Evolutionary conservation across 305 asterid genomes (phyloP), one percentile per base, ranked within the genome.

Genomic region (Withania somnifera): DNA sequence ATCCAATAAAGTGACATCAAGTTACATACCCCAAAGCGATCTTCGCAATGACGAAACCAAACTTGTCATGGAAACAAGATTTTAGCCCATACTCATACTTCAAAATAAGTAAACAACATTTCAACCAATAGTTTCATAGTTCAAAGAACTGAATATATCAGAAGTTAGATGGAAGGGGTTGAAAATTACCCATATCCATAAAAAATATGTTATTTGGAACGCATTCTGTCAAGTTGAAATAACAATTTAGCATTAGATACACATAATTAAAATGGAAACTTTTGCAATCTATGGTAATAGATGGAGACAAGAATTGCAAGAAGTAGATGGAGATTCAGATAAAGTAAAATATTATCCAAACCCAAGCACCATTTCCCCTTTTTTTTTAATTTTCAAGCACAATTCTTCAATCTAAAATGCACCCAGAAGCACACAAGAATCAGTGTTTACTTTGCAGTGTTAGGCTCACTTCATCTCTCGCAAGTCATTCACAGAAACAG

Each of bases 101-200:
- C 51, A 75, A 6, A 77, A 50, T 60, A 14, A 77, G 15, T 28
- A 77, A 54, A 36, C 14, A 11, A 20, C 34, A 75, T 78, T 71
- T 52, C 42, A 45, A 63, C 80, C 60, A 54, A 78, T 50, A 77
- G 78, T 45, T 77, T 61, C 78, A 69, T 45, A 38, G 80, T 9
- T 28, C 47, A 79, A 22, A n/a, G 8, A 84, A 60, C 34, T 17
- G 38, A 32, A 47, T 19, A 57, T 52, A 6, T 50, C 17, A 36
- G 45, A 78, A 60, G 76, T 40, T 50, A 42, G 26, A 79, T 40
- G 50, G 17, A 11, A 19, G 36, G 81, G 71, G 52, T 81, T 83
- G 82, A 82, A 82, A 75, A 66, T 88, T 93, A 95, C 99, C 98
- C 95, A 90, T 69, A 94, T 92, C 99, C 99, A 95, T 79, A 95